These are phyloP conservation scores for Aurantiochytrium sp. DNA, from an alignment of 108 stramenopile species.

Conservation along the genomic window DNA sequence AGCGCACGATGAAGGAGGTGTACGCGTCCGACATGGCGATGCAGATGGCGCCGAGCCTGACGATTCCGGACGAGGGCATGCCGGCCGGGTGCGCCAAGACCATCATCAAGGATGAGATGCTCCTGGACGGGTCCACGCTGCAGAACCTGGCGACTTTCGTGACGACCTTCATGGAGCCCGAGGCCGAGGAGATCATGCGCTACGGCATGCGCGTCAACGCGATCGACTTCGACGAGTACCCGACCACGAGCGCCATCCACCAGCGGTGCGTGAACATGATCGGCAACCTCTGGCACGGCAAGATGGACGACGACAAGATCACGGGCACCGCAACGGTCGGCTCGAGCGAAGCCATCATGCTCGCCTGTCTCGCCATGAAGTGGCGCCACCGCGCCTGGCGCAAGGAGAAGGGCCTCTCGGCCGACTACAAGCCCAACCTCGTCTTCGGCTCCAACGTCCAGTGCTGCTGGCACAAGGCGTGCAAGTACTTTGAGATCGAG, in stretches of 20 bases:
- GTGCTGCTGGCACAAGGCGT: conserved; percentile 53
- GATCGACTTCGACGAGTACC: conserved; percentile 41
- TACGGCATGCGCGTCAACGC: conserved; percentile 4
- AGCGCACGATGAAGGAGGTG: conserved; percentile 34
- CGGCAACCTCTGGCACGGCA: conserved; percentile 50
- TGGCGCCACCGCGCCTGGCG: conserved; percentile 56
- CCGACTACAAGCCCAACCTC: conserved; percentile 50
- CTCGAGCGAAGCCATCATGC: conserved; percentile 53
- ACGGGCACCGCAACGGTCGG: conserved; percentile 52
- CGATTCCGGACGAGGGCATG: conserved; percentile 18
- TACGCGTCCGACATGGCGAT: conserved; percentile 10
- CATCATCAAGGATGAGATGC: conserved; percentile 32
- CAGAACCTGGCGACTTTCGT: conserved; percentile 38
- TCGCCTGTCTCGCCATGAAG: conserved; percentile 48
- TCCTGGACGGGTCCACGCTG: conserved; percentile 34
- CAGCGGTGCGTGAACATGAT: conserved; percentile 54
- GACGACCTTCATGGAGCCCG: conserved; percentile 39
- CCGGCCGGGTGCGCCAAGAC: not conserved
- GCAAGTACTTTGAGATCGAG: conserved; percentile 59
- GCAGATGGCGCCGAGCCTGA: not conserved
- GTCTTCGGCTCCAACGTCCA: conserved; percentile 56
- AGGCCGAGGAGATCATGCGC: conserved; percentile 32
- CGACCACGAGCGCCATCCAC: conserved; percentile 31
- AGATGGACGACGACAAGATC: conserved; percentile 33
- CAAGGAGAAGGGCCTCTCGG: conserved; percentile 39